Percentiles rank a stretch among this genome's conserved stretches.
These are phyloP conservation scores for Taiwanofungus camphoratus DNA, from an alignment of 1,284 basidiomycete genomes.

Conservation along the genomic window DNA sequence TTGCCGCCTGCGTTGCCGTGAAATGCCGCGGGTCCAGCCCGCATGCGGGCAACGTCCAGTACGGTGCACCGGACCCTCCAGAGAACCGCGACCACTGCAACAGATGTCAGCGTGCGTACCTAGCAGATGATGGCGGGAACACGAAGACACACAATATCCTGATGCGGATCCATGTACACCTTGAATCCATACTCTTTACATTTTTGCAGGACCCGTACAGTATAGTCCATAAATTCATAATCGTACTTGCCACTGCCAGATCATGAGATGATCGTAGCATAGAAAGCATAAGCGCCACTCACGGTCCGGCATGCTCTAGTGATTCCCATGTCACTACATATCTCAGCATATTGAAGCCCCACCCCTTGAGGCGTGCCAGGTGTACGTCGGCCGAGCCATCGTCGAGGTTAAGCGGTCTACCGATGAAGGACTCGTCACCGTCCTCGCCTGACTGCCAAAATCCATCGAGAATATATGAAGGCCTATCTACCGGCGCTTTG, in stretches of 20 bases:
- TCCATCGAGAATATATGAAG: slow-evolving; percentile 62
- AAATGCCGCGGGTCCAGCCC: slow-evolving; percentile 87
- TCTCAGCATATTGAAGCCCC: slow-evolving; percentile 94
- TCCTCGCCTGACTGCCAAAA: slow-evolving; percentile 87
- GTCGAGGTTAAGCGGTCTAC: slow-evolving; percentile 75
- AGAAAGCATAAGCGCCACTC: slow-evolving; percentile 35
- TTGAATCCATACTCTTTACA: slow-evolving; percentile 95
- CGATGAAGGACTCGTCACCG: slow-evolving; percentile 71
- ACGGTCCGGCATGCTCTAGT: slow-evolving; percentile 91
- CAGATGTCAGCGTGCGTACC: not conserved
- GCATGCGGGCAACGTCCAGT: slow-evolving; percentile 91
- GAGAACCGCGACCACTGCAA: slow-evolving; percentile 93
- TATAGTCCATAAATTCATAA: slow-evolving; percentile 89
- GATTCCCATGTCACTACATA: slow-evolving; percentile 95
- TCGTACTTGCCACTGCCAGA: slow-evolving; percentile 80
- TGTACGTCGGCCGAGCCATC: slow-evolving; percentile 88
- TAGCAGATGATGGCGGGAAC: not conserved
- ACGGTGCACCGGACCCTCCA: slow-evolving; percentile 93
- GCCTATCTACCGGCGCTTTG: slow-evolving; percentile 76
- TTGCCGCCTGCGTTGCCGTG: slow-evolving; percentile 79
- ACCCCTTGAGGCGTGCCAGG: slow-evolving; percentile 76
- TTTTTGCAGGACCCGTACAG: slow-evolving; percentile 79
- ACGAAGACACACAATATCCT: slow-evolving; percentile 75
- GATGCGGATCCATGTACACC: slow-evolving; percentile 95
- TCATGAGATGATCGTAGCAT: not conserved